phyloP scores from a whole-genome alignment of 1,284 basidiomycete species.

The Malassezia restricta region DNA sequence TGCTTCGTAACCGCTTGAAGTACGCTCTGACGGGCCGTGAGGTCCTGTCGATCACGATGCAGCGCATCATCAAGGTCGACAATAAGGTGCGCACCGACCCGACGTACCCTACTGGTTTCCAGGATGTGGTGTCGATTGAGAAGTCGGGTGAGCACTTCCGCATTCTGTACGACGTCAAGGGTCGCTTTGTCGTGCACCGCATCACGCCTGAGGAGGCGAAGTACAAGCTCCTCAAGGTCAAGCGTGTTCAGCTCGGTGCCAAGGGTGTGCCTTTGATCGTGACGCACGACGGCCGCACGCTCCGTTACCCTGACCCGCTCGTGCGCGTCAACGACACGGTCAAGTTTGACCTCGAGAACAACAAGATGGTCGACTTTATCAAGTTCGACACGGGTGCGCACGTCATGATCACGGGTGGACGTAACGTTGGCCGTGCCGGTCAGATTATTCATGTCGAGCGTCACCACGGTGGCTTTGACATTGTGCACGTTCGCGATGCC shows the following conservation, averaged over 20 bases:
- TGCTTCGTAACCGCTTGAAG: slow-evolving; percentile 98
- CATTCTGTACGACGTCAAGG: slow-evolving; percentile 94
- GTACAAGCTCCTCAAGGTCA: slow-evolving; percentile 98
- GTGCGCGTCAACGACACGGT: slow-evolving; percentile 97
- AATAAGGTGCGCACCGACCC: slow-evolving; percentile 95
- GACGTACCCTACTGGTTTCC: slow-evolving; percentile 93
- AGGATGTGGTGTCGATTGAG: slow-evolving; percentile 95
- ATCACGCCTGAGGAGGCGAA: slow-evolving; percentile 94
- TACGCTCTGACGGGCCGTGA: slow-evolving; percentile 94
- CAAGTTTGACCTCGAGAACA: slow-evolving; percentile 88
- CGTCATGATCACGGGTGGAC: slow-evolving; percentile 94
- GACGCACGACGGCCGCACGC: slow-evolving; percentile 98
- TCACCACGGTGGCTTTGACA: slow-evolving; percentile 91
- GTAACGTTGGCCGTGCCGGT: slow-evolving; percentile 98
- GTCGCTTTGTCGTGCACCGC: slow-evolving; percentile 98
- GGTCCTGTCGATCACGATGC: slow-evolving; percentile 85
- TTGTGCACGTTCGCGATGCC: slow-evolving; percentile 76
- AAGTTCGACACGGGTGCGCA: slow-evolving; percentile 97
- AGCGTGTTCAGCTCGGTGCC: slow-evolving; percentile 76
- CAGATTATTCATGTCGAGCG: slow-evolving; percentile 90
- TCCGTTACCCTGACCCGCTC: slow-evolving; percentile 93
- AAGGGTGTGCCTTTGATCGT: slow-evolving; percentile 93
- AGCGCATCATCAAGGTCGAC: slow-evolving; percentile 97
- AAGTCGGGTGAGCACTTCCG: slow-evolving; percentile 99
- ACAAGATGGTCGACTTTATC: slow-evolving; percentile 86